Percentiles rank a stretch among this genome's conserved stretches.
Conservation (phyloP, 202 grass and related monocot species). For the Miscanthus sacchariflorus region DNA sequence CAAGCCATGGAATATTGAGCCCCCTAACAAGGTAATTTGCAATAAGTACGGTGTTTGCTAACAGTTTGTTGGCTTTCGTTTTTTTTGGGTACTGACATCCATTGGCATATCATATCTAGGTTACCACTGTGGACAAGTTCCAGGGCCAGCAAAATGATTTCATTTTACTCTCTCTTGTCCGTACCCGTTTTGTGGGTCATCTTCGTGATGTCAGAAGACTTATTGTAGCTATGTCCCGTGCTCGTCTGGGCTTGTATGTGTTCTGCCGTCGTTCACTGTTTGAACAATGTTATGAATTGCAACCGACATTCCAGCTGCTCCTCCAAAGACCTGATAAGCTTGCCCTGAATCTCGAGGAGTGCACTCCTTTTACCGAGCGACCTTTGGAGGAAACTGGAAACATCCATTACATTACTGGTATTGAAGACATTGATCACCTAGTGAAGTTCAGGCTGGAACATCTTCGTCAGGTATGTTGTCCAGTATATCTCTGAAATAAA, state of each 20-base stretch:
- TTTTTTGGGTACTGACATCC: conserved; percentile 41
- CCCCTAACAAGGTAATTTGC: conserved; percentile 83
- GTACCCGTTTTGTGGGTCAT: conserved; percentile 94
- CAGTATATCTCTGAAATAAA: conserved; percentile 1
- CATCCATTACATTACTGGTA: conserved; percentile 66
- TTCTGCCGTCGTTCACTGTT: conserved; percentile 86
- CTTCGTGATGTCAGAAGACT: conserved; percentile 94
- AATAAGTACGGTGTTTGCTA: conserved; percentile 34
- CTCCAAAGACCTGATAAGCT: conserved; percentile 89
- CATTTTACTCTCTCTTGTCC: conserved; percentile 95
- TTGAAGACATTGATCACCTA: conserved; percentile 82
- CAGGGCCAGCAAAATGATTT: conserved; percentile 99
- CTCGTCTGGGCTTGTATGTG: conserved; percentile 85
- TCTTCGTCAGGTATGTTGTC: conserved; percentile 69
- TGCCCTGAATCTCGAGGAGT: conserved; percentile 86
- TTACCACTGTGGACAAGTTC: conserved; percentile 96
- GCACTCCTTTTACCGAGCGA: conserved; percentile 79
- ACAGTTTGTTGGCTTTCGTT: conserved; percentile 16
- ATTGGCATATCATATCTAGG: conserved; percentile 52
- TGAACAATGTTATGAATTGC: conserved; percentile 98
- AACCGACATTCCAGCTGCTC: conserved; percentile 90
- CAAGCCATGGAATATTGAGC: conserved; percentile 86
- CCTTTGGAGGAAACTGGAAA: conserved; percentile 66
- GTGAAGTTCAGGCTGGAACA: conserved; percentile 93
- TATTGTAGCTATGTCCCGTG: conserved; percentile 95